Evolutionary conservation across 2,329 filamentous ascomycete species (phyloP).

Genomic region (Pseudocercospora fijiensis): DNA sequence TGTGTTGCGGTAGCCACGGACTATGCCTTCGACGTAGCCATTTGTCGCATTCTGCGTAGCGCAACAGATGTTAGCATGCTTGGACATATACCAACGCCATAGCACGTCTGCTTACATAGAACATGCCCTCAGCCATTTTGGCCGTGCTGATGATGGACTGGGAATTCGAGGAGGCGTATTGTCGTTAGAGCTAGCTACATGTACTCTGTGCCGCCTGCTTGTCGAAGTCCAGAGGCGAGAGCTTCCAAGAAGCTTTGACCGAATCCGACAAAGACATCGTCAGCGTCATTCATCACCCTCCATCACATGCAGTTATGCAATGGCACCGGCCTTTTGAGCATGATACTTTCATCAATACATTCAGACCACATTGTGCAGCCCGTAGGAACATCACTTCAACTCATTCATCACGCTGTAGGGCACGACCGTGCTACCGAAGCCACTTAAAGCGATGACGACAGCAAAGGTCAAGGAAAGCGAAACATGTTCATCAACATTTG

Average conservation of each 20-base stretch:
- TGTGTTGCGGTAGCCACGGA: conserved; percentile 92
- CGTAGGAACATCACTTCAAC: no score
- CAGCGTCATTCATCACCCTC: neutral
- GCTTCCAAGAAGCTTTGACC: conserved; percentile 6
- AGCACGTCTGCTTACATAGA: conserved; percentile 27
- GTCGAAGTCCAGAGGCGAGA: conserved; percentile 5
- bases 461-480: neutral
- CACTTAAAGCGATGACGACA: neutral
- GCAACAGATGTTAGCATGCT: conserved; percentile 29
- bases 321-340: neutral
- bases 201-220: neutral
- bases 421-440: no score
- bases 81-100: neutral
- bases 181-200: no score
- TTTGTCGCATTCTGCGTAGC: conserved; percentile 48
- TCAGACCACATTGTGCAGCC: neutral
- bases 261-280: neutral
- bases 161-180: neutral
- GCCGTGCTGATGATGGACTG: conserved; percentile 17
- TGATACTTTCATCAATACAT: neutral
- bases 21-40: conserved; percentile 95
- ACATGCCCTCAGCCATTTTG: conserved; percentile 48
- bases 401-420: no score
- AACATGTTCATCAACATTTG: neutral
- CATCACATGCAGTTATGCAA: neutral